Evolutionary conservation across 1,284 basidiomycete species (phyloP), one percentile per base, ranked within the genome.

Genomic region (Cerrena zonata): DNA sequence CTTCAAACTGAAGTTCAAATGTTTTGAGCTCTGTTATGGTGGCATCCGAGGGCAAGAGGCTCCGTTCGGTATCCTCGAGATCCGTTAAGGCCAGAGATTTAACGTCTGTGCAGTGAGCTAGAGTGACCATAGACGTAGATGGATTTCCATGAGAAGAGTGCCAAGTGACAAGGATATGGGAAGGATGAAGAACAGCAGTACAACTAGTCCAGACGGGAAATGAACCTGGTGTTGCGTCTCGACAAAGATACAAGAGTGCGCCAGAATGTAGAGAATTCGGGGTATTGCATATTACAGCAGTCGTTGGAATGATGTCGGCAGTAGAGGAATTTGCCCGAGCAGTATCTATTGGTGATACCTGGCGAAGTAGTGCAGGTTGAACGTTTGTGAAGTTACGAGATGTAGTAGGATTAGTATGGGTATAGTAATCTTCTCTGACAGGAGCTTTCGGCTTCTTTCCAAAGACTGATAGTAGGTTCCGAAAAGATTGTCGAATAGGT

Each of bases 1-100:
- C 77, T 44, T 78, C 73, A 50, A 85, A 82, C 2, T 74, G 51
- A n/a, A 89, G 58, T 60, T 86, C 84, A 53, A 88, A 87, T 0
- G 82, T 66, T 55, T 77, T 78, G 47, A 75, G 58, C 24, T 74
- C 72, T 46, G 70, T 64, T 5, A 59, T 60, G 24, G 64, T n/a
- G n/a, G n/a, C n/a, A n/a, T n/a, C 65, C 18, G 43, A 56, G 2
- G 72, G 73, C 21, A 78, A 65, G 43, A 72, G 56, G 5, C 64
- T 70, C 37, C 62, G 64, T 51, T 80, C 76, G 2, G 73, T 67
- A 12, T 66, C 56, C 18, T 69, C 65, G 18, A 84, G 61, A 48
- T 81, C 72, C 5, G 62, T 55, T 21, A 66, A 27, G 25, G 72
- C 58, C 4, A 84, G 62, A 10, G 86, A 86, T 24, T 75, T 80